Evolutionary conservation across 2,329 filamentous ascomycete species (phyloP), one percentile per base, ranked within the genome.

Genomic region (Pseudogymnoascus sp.): DNA sequence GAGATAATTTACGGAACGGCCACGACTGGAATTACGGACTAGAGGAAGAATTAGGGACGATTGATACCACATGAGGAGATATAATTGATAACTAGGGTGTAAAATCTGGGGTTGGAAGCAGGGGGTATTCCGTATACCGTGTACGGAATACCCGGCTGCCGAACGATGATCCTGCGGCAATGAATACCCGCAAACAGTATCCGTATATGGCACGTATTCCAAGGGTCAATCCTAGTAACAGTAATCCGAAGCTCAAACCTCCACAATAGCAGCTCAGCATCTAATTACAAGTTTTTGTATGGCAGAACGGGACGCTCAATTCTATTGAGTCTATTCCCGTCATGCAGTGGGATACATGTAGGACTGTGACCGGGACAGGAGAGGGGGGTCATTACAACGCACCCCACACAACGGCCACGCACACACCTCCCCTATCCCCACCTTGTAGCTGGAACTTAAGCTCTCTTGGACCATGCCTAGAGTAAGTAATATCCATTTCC

Each of bases 321-420:
- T 21, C 21, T 3, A 21, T 21, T 21, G 21, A 21, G 21, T 21
- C 21, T 21, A 21, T 21, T 21, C 21, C 21, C 21, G 21, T 21
- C 21, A 21, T 21, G 21, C 21, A 21, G 21, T 21, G 21, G 21
- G 21, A 21, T 21, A 21, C 21, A 21, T 21, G 21, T 21, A 21
- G 21, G 21, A 21, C 21, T 21, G 21, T 21, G 21, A 21, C 21
- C 21, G 21, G 21, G 21, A 21, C 21, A 3, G 21, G 21, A 21
- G 21, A 21, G 21, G 4, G 21, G 21, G 21, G 5, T 25, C 3
- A 8, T 48, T 6, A 48, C 13, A 29, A 8, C 25, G 5, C 59
- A 63, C 58, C 64, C 64, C 64, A 66, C 10, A 61, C 36, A 61
- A 66, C 63, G 9, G 21, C 58, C 25, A 66, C 58, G 33, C 38